Percentiles rank a stretch among this genome's conserved stretches.
These are phyloP conservation scores for Penicillium sp. DNA, from an alignment of 2,329 filamentous ascomycete species.

Conservation along the genomic window DNA sequence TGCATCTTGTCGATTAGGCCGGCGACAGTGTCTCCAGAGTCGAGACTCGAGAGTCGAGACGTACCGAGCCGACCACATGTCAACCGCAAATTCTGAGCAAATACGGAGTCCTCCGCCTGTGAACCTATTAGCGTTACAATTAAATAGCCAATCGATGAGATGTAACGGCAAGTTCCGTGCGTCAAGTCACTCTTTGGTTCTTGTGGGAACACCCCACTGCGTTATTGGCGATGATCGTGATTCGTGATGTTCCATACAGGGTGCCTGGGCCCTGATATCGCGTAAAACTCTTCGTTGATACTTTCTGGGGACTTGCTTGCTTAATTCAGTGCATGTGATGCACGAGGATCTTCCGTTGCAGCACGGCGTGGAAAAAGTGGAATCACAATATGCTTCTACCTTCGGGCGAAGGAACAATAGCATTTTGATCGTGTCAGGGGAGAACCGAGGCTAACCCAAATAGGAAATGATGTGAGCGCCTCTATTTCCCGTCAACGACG, in stretches of 20 bases:
- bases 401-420: not conserved
- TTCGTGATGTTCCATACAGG: not conserved
- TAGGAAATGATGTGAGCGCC: not conserved
- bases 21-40: not conserved
- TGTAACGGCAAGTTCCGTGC: not conserved
- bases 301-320: not conserved
- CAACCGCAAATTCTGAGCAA: not conserved
- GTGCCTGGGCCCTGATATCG: not conserved
- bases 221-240: slow-evolving; percentile 4
- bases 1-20: not conserved
- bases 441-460: not conserved
- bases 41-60: too few species aligned
- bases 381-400: too few species aligned
- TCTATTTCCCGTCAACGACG: not conserved
- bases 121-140: not conserved
- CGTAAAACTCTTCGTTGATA: not conserved
- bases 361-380: too few species aligned
- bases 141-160: not conserved
- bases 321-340: not conserved
- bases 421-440: not conserved
- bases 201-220: not conserved
- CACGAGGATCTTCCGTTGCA: not conserved
- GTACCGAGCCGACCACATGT: not conserved
- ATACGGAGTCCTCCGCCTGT: not conserved
- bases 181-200: not conserved